Percentiles rank a stretch among this genome's conserved stretches.
Evolutionary conservation across 768 basidiomycete species (phyloP).

Genomic region (Tephrocybe sp.): DNA sequence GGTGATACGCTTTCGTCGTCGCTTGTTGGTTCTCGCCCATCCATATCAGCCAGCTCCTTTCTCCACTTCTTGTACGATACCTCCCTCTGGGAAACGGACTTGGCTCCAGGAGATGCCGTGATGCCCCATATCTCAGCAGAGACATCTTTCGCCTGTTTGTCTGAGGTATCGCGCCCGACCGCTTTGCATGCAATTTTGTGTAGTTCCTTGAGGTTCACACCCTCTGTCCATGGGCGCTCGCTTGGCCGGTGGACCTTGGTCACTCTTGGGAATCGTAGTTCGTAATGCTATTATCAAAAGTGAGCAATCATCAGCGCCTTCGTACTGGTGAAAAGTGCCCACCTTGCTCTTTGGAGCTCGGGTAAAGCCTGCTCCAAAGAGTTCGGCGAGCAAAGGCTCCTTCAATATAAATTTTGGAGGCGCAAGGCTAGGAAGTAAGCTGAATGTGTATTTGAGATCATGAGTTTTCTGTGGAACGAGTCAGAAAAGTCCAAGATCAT

Average conservation of each 20-base stretch:
- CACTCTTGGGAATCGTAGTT: slow-evolving; percentile 81
- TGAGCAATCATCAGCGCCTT: neutral
- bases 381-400: slow-evolving; percentile 65
- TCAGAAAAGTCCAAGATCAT: neutral
- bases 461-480: neutral
- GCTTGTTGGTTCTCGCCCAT: slow-evolving; percentile 15
- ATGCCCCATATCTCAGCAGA: slow-evolving; percentile 36
- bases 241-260: slow-evolving; percentile 60
- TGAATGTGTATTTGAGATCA: slow-evolving; percentile 55
- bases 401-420: slow-evolving; percentile 58
- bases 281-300: slow-evolving; percentile 60
- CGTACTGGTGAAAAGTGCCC: slow-evolving; percentile 4
- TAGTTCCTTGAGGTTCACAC: slow-evolving; percentile 46
- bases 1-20: slow-evolving; percentile 1
- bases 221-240: slow-evolving; percentile 69
- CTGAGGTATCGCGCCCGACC: slow-evolving; percentile 49
- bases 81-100: slow-evolving; percentile 38
- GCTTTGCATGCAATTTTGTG: slow-evolving; percentile 54
- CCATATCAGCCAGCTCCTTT: slow-evolving; percentile 32
- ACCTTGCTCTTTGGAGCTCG: slow-evolving; percentile 63
- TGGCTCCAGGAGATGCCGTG: slow-evolving; percentile 36
- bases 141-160: slow-evolving; percentile 52
- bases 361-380: slow-evolving; percentile 84
- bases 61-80: slow-evolving; percentile 40
- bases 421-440: slow-evolving; percentile 43